Conservation (phyloP, 805 yeast genomes). For the Debaryomyces maramus region DNA sequence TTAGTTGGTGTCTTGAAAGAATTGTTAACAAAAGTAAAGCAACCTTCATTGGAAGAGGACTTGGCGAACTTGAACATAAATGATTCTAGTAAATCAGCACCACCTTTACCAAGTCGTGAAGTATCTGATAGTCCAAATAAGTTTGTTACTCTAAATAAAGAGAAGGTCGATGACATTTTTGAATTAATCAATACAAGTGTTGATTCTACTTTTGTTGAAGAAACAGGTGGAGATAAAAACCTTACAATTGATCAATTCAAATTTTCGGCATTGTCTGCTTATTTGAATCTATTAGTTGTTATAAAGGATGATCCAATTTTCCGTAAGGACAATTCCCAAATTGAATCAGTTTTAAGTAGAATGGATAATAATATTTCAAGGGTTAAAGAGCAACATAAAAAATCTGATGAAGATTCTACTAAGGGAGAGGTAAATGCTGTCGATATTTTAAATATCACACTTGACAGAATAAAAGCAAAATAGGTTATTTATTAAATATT, state of each 20-base stretch:
- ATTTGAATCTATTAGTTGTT: slow-evolving; percentile 52
- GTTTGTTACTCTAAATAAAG: slow-evolving; percentile 44
- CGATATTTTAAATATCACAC: slow-evolving; percentile 33
- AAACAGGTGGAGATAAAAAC: slow-evolving; percentile 14
- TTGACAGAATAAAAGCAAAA: slow-evolving; percentile 28
- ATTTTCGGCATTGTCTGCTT: slow-evolving; percentile 51
- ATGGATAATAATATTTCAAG: slow-evolving; percentile 15
- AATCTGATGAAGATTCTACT: slow-evolving; percentile 15
- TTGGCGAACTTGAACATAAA: slow-evolving; percentile 5
- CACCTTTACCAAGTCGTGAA: slow-evolving; percentile 38
- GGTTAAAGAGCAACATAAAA: slow-evolving; percentile 12
- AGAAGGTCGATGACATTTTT: slow-evolving; percentile 44
- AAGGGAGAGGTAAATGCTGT: slow-evolving; percentile 29
- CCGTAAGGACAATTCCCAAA: slow-evolving; percentile 11
- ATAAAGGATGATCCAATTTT: slow-evolving; percentile 24
- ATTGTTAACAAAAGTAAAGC: slow-evolving; percentile 45
- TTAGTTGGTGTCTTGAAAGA: slow-evolving; percentile 70
- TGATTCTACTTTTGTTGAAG: slow-evolving; percentile 31
- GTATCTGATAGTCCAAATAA: slow-evolving; percentile 23
- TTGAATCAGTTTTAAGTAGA: slow-evolving; percentile 14
- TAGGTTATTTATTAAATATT: neutral
- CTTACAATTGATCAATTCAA: slow-evolving; percentile 21
- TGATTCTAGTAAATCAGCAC: slow-evolving; percentile 14
- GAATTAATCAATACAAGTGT: slow-evolving; percentile 40
- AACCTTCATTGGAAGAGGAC: slow-evolving; percentile 9